Evolutionary conservation across 768 basidiomycete genomes (phyloP).

Genomic region (Amanita rimosa): DNA sequence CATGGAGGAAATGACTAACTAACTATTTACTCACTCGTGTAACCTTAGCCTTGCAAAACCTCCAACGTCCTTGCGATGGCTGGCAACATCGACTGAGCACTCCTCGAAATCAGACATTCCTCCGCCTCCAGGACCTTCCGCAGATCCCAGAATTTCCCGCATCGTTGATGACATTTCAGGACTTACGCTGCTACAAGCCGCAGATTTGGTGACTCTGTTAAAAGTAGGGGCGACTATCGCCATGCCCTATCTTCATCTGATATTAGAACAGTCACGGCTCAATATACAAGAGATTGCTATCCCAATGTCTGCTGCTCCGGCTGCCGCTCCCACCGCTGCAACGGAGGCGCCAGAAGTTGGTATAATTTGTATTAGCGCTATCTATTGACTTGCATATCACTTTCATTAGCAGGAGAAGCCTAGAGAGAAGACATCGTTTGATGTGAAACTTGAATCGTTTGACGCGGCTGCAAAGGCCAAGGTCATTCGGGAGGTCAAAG

Average conservation of each 20-base stretch:
- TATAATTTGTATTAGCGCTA: slow-evolving; percentile 1
- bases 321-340: slow-evolving; percentile 40
- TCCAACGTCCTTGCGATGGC: slow-evolving; percentile 35
- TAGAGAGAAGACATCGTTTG: slow-evolving; percentile 98
- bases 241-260: not conserved
- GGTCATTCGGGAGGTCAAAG: slow-evolving; percentile 96
- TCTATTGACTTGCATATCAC: not conserved
- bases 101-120: slow-evolving; percentile 29
- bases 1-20: not conserved
- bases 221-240: slow-evolving; percentile 47
- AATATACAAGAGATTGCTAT: slow-evolving; percentile 98
- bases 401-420: slow-evolving; percentile 63
- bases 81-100: slow-evolving; percentile 42
- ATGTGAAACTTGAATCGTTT: slow-evolving; percentile 89
- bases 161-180: slow-evolving; percentile 92
- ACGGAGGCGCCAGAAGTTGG: slow-evolving; percentile 63
- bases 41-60: slow-evolving; percentile 29
- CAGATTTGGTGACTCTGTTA: slow-evolving; percentile 84
- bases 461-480: slow-evolving; percentile 90
- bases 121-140: slow-evolving; percentile 27
- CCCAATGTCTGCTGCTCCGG: slow-evolving; percentile 61
- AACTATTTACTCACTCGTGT: slow-evolving; percentile 8
- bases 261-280: slow-evolving; percentile 53
- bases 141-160: slow-evolving; percentile 59
- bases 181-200: slow-evolving; percentile 85